A percentile compares a stretch with the other conserved stretches of the same genome.
Conservation (phyloP, 306 rosid genomes). For the Elaeagnus macrophylla region DNA sequence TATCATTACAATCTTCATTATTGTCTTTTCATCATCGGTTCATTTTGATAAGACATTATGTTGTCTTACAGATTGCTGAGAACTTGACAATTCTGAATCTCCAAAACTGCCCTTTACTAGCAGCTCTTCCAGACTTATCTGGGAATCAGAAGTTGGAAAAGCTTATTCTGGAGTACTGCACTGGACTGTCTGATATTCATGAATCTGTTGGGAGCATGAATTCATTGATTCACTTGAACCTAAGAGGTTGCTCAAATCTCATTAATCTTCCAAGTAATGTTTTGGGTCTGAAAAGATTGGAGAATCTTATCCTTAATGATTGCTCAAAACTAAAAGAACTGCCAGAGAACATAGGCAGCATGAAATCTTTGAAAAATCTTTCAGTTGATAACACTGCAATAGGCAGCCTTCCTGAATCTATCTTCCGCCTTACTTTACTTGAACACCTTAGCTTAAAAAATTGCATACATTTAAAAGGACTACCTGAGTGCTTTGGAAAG, state of each 20-base stretch:
- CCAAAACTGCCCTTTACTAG: constrained; percentile 21
- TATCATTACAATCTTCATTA: neutral
- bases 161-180: constrained; percentile 39
- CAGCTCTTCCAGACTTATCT: constrained; percentile 47
- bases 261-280: constrained; percentile 36
- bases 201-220: constrained; percentile 38
- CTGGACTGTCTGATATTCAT: constrained; percentile 31
- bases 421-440: constrained; percentile 35
- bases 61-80: constrained; percentile 36
- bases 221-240: constrained; percentile 36
- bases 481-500: constrained; percentile 41
- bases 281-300: constrained; percentile 46
- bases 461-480: constrained; percentile 29
- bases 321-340: constrained; percentile 36
- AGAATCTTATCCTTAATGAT: constrained; percentile 33
- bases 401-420: constrained; percentile 38
- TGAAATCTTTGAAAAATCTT: constrained; percentile 38
- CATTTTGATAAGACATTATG: neutral
- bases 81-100: constrained; percentile 46
- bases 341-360: constrained; percentile 35
- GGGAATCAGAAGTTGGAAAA: constrained; percentile 32
- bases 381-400: constrained; percentile 31
- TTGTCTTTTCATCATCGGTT: neutral
- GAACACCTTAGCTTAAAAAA: constrained; percentile 30
- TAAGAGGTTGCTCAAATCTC: constrained; percentile 31